Percentiles rank a stretch among this genome's conserved stretches.
These are phyloP conservation scores for Leucosporidium scottii DNA, from an alignment of 768 basidiomycete species.

Conservation along the genomic window DNA sequence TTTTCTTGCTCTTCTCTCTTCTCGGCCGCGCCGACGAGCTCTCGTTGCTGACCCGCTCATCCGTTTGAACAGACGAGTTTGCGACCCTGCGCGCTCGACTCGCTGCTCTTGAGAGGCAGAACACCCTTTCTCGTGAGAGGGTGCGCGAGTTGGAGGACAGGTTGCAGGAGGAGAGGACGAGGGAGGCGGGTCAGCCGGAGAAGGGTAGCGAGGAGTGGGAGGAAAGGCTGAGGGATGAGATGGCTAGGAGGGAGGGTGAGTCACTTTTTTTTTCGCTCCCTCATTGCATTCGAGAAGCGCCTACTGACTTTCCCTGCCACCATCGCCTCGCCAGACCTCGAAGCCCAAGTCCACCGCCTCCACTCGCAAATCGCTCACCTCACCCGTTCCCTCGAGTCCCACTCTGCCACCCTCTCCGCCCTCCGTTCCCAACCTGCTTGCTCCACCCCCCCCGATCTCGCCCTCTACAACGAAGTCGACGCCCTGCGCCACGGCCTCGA, in stretches of 20 bases:
- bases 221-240: slow-evolving; percentile 14
- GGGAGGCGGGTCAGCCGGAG: background rate
- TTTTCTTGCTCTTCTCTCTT: background rate
- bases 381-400: slow-evolving; percentile 4
- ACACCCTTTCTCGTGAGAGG: slow-evolving; percentile 19
- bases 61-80: too few relatives aligned
- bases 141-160: slow-evolving; percentile 31
- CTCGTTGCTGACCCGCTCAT: too few relatives aligned
- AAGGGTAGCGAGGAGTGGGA: slow-evolving; percentile 3
- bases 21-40: too few relatives aligned
- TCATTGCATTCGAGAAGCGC: background rate
- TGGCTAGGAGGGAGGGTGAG: slow-evolving; percentile 6
- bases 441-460: slow-evolving; percentile 4
- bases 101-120: slow-evolving; percentile 30
- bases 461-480: slow-evolving; percentile 52
- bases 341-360: slow-evolving; percentile 5
- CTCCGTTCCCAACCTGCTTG: background rate
- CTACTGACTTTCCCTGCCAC: too few relatives aligned
- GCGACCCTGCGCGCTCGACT: background rate
- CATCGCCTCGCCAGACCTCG: too few relatives aligned
- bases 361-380: slow-evolving; percentile 14
- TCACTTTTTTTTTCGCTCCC: background rate
- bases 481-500: slow-evolving; percentile 69
- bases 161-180: background rate
- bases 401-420: slow-evolving; percentile 4